Percentiles rank a stretch among this genome's conserved stretches.
Conservation (phyloP, 2,329 filamentous ascomycete genomes). For the Dryadomyces quercivorus region DNA sequence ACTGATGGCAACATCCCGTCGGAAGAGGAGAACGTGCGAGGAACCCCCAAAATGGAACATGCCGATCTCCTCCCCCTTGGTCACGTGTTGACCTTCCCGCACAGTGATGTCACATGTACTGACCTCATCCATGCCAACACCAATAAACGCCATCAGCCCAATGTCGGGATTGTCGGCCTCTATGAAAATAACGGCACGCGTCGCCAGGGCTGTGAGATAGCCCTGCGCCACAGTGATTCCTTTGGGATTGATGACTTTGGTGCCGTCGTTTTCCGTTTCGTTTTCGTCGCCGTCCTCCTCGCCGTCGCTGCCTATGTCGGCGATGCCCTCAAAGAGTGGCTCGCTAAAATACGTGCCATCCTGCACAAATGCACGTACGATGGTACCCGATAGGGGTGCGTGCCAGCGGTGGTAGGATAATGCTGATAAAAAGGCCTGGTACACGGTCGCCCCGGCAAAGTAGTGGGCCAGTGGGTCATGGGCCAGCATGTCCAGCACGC, state of each 20-base stretch:
- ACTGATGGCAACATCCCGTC: slow-evolving; percentile 38
- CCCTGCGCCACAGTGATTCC: slow-evolving; percentile 44
- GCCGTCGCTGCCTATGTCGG: slow-evolving; percentile 8
- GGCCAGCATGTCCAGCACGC: slow-evolving; percentile 49
- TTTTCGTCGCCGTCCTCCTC: neutral
- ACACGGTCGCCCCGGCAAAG: slow-evolving; percentile 53
- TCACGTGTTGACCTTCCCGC: slow-evolving; percentile 48
- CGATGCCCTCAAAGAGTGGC: slow-evolving; percentile 25
- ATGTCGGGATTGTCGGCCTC: slow-evolving; percentile 56
- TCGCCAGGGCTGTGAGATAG: slow-evolving; percentile 56
- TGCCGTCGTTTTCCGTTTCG: neutral
- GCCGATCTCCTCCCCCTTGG: slow-evolving; percentile 59
- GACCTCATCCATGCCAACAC: slow-evolving; percentile 67
- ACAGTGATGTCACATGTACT: slow-evolving; percentile 62
- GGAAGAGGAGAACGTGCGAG: slow-evolving; percentile 57
- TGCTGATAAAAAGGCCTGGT: slow-evolving; percentile 58
- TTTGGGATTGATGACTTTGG: slow-evolving; percentile 26
- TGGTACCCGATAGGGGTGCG: slow-evolving; percentile 49
- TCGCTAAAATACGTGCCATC: slow-evolving; percentile 60
- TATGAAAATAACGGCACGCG: slow-evolving; percentile 57
- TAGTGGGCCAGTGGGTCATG: slow-evolving; percentile 37
- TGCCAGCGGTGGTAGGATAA: slow-evolving; percentile 65
- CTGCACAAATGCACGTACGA: slow-evolving; percentile 43
- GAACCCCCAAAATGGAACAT: slow-evolving; percentile 77
- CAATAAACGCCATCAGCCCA: slow-evolving; percentile 58